Base-by-base conservation (phyloP, 2,329 filamentous ascomycete species). In the Chaetomium globosum region DNA sequence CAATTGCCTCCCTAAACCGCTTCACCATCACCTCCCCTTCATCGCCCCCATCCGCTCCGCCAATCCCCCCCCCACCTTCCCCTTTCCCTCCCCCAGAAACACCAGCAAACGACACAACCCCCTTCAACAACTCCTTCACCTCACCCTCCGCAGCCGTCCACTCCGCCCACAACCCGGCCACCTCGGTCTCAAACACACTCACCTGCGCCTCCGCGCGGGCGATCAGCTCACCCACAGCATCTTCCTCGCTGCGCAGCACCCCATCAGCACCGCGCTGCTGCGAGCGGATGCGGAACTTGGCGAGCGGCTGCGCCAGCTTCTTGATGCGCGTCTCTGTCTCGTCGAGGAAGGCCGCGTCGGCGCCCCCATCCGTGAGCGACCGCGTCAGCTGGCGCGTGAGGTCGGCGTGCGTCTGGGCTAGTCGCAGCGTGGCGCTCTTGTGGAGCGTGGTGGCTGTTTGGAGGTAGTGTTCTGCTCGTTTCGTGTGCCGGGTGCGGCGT, bases 381-480 rank as follows among this genome's bases (percentile, higher is more conserved):
- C 55, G 36, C 6, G 23, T 28, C 4, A 70, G 63, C 13, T 55
- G 36, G 19, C 30, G 52, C 43, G 31, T 5, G 28, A 70, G 57
- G 30, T 55, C 43, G 7, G 61, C n/a, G 28, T 70, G 65, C 5
- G 63, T 52, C 9, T 67, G 65, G 26, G 61, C 31, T 13, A 71
- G 65, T 19, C 48, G 64, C 19, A 58, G 49, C 13, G 58, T 59
- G 10, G 65, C 68, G n/a, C 39, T 63, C 19, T 61, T 21, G 48
- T 67, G 64, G 13, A 70, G 60, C 16, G 46, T 64, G 2, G 64
- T 61, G 21, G 68, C 69, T 7, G 57, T 69, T 7, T 56, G 48
- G 46, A 63, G 59, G 63, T 69, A 70, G 64, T 71, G 64, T 43
- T 70, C 66, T 69, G 48, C n/a, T 4, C 9, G 39, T 36, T 54